Base-by-base conservation (phyloP, 164 flowering plant genomes). In the Macadamia integrifolia region DNA sequence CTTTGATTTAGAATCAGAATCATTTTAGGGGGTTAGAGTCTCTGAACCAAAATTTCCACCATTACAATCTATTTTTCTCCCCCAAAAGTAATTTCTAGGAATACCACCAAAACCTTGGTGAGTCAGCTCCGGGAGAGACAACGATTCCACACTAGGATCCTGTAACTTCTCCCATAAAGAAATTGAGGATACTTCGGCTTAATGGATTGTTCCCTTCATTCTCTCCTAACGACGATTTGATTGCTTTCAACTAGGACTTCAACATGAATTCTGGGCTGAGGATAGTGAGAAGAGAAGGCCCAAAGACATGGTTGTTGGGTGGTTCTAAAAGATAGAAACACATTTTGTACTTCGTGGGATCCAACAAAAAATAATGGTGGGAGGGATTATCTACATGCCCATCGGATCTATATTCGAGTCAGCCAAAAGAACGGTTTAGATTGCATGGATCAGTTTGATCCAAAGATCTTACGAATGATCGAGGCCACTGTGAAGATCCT, bases 31-130 rank as follows among this genome's bases (percentile, higher is more conserved):
- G 1, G 85, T 92, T 6, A 88, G 94, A 82, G 75, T 11, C 60
- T 2, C 9, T 86, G 2, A 90, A 86, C 67, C 93, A 90, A 10
- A 67, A 53, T 48, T 65, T 84, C 69, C 93, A 90, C 74, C 96
- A 90, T 46, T 93, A 89, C 79, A 93, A 83, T 70, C 98, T 97
- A 1, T 93, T 93, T 60, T 79, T 93, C 68, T 89, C 97, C 2
- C 80, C 86, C 2, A 78, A 80, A 80, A 85, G 86, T 3, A 66
- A 66, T 3, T 80, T 69, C 14, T 30, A 90, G 13, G 97, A 97
- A 29, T 90, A 89, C 78, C 97, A 93, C 73, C 82, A 97, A 13
- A 90, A 80, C 79, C 75, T 97, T 6, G 98, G 96, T 9, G 87
- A 80, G 65, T 81, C 82, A 12, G 15, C 70, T 40, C 58, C 64